Conservation (phyloP, 768 basidiomycete genomes). For the Mycena galericulata region DNA sequence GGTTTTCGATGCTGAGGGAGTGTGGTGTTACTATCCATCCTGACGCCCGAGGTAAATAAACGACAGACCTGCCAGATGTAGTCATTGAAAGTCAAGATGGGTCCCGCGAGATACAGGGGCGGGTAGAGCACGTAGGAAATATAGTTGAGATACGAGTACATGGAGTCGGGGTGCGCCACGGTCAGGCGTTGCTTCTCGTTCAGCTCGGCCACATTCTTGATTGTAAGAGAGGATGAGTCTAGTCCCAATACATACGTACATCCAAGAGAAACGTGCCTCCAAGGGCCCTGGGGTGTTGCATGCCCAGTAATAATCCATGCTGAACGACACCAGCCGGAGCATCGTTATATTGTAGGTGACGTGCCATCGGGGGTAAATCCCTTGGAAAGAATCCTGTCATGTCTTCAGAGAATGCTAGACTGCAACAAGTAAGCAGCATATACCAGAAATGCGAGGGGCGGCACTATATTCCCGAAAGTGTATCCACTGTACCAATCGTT, state of each 20-base stretch:
- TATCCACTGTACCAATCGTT: conserved; percentile 87
- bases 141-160: conserved; percentile 81
- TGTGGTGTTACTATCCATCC: neutral
- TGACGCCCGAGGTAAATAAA: conserved; percentile 1
- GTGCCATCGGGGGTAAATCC: conserved; percentile 93
- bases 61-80: conserved; percentile 92
- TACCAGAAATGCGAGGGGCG: conserved; percentile 72
- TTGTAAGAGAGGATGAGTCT: conserved; percentile 18
- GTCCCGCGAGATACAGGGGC: conserved; percentile 95
- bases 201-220: conserved; percentile 46
- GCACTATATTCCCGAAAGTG: conserved; percentile 65
- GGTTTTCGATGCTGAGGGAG: conserved; percentile 70
- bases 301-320: conserved; percentile 94
- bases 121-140: conserved; percentile 91
- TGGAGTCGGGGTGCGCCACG: conserved; percentile 63
- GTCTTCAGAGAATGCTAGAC: neutral
- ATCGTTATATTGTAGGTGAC: conserved; percentile 96
- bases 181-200: conserved; percentile 72
- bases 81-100: conserved; percentile 96
- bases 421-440: conserved; percentile 38
- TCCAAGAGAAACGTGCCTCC: conserved; percentile 53
- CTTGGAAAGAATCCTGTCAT: conserved; percentile 72
- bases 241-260: neutral
- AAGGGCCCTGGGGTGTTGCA: conserved; percentile 51
- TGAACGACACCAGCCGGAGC: conserved; percentile 92